Evolutionary conservation across 2,329 filamentous ascomycete genomes (phyloP).

Genomic region (Trichothecium sympodiale): DNA sequence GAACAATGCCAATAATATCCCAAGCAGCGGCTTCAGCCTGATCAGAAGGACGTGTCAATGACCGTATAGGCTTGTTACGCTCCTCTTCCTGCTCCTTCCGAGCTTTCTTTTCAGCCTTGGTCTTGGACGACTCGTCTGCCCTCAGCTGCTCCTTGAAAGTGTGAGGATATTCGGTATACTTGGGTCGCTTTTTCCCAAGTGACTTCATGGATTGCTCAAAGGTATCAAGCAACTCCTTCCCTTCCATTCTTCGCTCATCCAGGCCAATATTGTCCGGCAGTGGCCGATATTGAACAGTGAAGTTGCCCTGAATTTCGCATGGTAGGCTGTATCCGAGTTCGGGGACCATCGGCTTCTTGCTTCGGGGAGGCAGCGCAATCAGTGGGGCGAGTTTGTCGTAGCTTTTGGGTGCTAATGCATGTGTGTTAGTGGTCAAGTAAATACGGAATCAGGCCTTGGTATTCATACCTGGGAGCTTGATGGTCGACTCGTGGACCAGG

Average conservation of each 20-base stretch:
- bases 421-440: neutral
- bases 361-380: slow-evolving; percentile 28
- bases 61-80: slow-evolving; percentile 25
- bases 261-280: slow-evolving; percentile 25
- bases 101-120: slow-evolving; percentile 34
- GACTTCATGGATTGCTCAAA: slow-evolving; percentile 29
- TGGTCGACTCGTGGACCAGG: slow-evolving; percentile 24
- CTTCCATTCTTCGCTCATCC: slow-evolving; percentile 29
- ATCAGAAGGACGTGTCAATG: slow-evolving; percentile 29
- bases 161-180: slow-evolving; percentile 35
- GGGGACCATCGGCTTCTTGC: slow-evolving; percentile 25
- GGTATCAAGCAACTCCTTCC: slow-evolving; percentile 25
- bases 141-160: slow-evolving; percentile 35
- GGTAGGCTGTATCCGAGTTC: slow-evolving; percentile 27
- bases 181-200: slow-evolving; percentile 30
- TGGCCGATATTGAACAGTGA: slow-evolving; percentile 28
- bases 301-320: slow-evolving; percentile 32
- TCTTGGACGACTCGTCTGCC: slow-evolving; percentile 31
- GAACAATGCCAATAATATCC: slow-evolving; percentile 40
- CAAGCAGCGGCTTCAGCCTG: slow-evolving; percentile 36
- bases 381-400: slow-evolving; percentile 33
- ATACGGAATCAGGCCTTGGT: neutral
- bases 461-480: slow-evolving; percentile 24
- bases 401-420: slow-evolving; percentile 24
- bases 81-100: slow-evolving; percentile 29